phyloP scores from a whole-genome alignment of 1,139 yeast genomes.

The Saccharomycopsis hybrid region DNA sequence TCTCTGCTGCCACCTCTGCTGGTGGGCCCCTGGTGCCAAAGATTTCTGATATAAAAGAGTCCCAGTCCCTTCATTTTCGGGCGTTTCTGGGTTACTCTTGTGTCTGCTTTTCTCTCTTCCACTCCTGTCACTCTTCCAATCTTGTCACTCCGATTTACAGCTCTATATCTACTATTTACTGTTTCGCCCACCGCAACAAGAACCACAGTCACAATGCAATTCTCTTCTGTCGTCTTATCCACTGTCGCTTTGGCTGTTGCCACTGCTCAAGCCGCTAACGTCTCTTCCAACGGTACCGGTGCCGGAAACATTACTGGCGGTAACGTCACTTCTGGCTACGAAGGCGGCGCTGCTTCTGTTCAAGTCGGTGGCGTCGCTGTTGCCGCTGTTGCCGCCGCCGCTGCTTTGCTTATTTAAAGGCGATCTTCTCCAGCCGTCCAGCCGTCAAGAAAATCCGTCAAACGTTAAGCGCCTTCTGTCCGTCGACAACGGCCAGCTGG shows the following conservation, averaged over 20 bases:
- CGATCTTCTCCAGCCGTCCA: not conserved
- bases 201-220: constrained; percentile 1
- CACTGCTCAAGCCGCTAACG: constrained; percentile 1
- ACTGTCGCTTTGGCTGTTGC: not conserved
- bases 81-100: too few species aligned
- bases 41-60: too few species aligned
- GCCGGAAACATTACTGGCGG: not conserved
- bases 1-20: too few species aligned
- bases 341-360: not conserved
- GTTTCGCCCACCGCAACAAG: too few species aligned
- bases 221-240: not conserved
- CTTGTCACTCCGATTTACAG: too few species aligned
- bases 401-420: not conserved
- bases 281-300: not conserved
- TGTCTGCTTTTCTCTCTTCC: too few species aligned
- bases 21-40: too few species aligned
- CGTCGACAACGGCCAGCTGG: not conserved
- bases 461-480: not conserved
- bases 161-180: too few species aligned
- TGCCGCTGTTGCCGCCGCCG: not conserved
- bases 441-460: too few species aligned
- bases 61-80: too few species aligned
- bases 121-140: too few species aligned
- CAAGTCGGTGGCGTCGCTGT: not conserved
- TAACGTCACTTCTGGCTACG: not conserved